A percentile compares a stretch with the other conserved stretches of the same genome.
These are phyloP conservation scores for Lippia alba DNA, from an alignment of 305 asterid genomes.

Conservation along the genomic window DNA sequence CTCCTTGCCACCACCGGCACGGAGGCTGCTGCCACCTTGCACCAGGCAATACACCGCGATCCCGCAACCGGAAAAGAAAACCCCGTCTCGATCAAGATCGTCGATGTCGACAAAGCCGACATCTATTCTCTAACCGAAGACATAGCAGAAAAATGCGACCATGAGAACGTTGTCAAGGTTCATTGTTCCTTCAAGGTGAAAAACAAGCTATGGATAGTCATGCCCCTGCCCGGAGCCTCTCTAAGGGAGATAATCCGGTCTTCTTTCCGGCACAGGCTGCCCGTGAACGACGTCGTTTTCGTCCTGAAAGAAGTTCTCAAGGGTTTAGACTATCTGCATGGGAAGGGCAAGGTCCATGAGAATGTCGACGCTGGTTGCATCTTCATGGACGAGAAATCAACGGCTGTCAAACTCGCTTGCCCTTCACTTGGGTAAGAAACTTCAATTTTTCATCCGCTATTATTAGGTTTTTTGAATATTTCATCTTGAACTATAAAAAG, in stretches of 20 bases:
- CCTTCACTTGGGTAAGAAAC: background rate
- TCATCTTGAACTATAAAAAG: too few species aligned
- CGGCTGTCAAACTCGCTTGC: background rate
- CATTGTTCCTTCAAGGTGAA: slow-evolving; percentile 9
- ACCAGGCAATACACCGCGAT: background rate
- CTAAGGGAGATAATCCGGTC: background rate
- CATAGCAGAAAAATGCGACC: slow-evolving; percentile 6
- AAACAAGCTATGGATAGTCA: slow-evolving; percentile 18
- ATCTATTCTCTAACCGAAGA: background rate
- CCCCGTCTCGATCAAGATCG: slow-evolving; percentile 13
- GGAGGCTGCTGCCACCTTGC: background rate
- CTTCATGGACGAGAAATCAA: background rate
- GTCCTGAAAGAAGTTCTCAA: slow-evolving; percentile 16
- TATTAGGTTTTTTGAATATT: too few species aligned
- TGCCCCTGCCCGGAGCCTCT: background rate
- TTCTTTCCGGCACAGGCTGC: background rate
- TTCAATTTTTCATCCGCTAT: too few species aligned
- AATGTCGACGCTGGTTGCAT: background rate
- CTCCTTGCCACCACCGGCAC: background rate
- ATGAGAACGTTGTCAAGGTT: slow-evolving; percentile 21
- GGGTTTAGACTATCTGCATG: slow-evolving; percentile 26
- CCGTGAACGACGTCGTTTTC: background rate
- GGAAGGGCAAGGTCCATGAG: background rate
- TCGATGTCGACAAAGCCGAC: background rate
- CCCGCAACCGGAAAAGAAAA: background rate